Evolutionary conservation across 2,329 filamentous ascomycete species (phyloP), one percentile per base, ranked within the genome.

Genomic region (Alternaria gansuensis): DNA sequence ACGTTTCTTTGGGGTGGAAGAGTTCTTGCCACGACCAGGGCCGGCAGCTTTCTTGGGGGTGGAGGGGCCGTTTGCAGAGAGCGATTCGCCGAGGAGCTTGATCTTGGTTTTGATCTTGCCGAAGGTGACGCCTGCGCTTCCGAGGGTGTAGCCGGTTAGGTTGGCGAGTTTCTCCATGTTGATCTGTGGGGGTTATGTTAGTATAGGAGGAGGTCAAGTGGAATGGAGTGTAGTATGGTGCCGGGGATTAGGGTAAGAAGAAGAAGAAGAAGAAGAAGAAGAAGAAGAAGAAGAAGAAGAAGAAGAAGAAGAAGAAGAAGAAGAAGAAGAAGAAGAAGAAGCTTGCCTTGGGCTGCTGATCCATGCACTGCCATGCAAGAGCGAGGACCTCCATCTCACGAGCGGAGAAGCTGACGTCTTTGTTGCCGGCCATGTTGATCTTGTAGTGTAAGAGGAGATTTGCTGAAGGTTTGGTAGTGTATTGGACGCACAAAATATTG

Each of bases 331-430:
- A n/a, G 9, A 8, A 4, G 37, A 13, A 33, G 43, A 6, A 58
- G n/a, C 51, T 29, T 64, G 74, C 75, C 65, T 75, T 77, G 23
- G 74, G 74, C 34, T 74, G 63, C 0, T 14, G 43, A 2, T 75
- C 71, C 60, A 77, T 67, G 54, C 75, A 77, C 33, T 76, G 73
- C 75, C 74, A 77, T 1, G 73, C 71, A 0, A 75, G 49, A 0
- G 72, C 73, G 9, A 76, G 67, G 9, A 71, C 66, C 50, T 76
- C 64, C 60, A 67, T 72, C 53, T 76, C 74, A 13, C 71, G 66
- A 11, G 69, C 2, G 0, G 67, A 57, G 37, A 76, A 65, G 11
- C 23, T 51, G 43, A 64, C 41, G 0, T 51, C 34, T 3, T 60
- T 61, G 8, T 60, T 56, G 23, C 41, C 55, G 5, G 65, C 11